These are phyloP conservation scores for Pyrenochaeta sp. DNA, from an alignment of 2,329 filamentous ascomycete species.

Conservation along the genomic window DNA sequence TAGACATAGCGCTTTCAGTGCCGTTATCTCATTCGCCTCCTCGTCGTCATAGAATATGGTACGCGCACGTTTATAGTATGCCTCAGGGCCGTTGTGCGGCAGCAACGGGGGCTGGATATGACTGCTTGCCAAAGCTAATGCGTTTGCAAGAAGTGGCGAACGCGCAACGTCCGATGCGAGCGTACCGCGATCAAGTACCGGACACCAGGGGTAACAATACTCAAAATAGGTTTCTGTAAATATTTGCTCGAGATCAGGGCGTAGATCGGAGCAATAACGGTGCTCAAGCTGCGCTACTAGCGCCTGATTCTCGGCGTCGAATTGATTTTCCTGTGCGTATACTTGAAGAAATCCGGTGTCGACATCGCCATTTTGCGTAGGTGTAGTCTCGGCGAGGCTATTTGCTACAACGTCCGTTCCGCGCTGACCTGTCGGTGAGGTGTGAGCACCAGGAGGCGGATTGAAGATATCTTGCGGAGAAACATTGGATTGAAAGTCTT, in stretches of 20 bases:
- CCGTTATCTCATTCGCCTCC: slow-evolving; percentile 25
- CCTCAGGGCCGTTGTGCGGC: slow-evolving; percentile 25
- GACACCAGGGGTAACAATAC: slow-evolving; percentile 32
- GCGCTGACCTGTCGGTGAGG: slow-evolving; percentile 9
- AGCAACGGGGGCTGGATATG: slow-evolving; percentile 29
- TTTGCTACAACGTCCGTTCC: slow-evolving; percentile 4
- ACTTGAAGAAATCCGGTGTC: slow-evolving; percentile 26
- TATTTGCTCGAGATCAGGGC: slow-evolving; percentile 26
- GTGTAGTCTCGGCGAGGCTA: slow-evolving; percentile 19
- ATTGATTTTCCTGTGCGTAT: slow-evolving; percentile 26
- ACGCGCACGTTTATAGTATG: slow-evolving; percentile 27
- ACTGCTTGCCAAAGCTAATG: slow-evolving; percentile 25
- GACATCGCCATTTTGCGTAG: slow-evolving; percentile 23
- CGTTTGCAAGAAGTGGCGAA: slow-evolving; percentile 27
- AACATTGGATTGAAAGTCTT: slow-evolving; percentile 7
- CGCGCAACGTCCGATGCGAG: slow-evolving; percentile 20
- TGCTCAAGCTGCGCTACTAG: slow-evolving; percentile 29
- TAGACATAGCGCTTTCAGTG: slow-evolving; percentile 24
- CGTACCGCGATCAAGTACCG: slow-evolving; percentile 24
- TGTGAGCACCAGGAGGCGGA: neutral
- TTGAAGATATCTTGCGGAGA: slow-evolving; percentile 15
- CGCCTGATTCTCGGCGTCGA: slow-evolving; percentile 27
- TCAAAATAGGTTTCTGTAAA: slow-evolving; percentile 29
- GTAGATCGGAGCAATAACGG: slow-evolving; percentile 17
- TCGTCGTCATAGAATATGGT: slow-evolving; percentile 31